Evolutionary conservation across 768 basidiomycete genomes (phyloP), one percentile per base, ranked within the genome.

Genomic region (Harrya chromipes): DNA sequence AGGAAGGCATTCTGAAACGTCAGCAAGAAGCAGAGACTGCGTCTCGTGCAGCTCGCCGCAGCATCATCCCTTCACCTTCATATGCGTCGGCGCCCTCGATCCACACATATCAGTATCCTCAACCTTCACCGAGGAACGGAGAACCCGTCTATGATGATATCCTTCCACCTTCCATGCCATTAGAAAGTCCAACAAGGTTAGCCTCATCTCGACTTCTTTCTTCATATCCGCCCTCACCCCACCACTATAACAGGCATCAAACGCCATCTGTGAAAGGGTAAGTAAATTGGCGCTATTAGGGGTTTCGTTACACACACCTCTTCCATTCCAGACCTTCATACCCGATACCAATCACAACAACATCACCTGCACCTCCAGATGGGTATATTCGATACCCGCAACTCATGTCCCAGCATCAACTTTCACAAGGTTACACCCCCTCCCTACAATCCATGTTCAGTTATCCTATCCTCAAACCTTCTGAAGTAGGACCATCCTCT

Each of bases 331-430:
- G 72, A 3, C 58, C 53, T 31, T 53, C 65, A 49, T 78, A 80
- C 57, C 79, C 79, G 16, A 70, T 77, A 24, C 84, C 85, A 31
- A 72, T 85, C 40, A 88, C 86, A 1, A 88, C 87, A 10, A 84
- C 87, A 26, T 81, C 84, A 4, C 74, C 81, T n/a, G 78, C 83
- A 14, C 72, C 75, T 6, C 72, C 75, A 31, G 68, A 74, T 16
- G 69, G 72, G 14, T 61, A 71, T 17, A 68, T 84, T 46, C 74
- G 74, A 29, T 87, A 87, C 58, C 87, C 87, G 1, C 73, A 79
- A 14, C 77, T 90, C 29, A 91, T 91, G 89, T 82, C 84, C 1
- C 79, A 79, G 48, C 90, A 91, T 50, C 89, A 91, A 65, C 77
- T 81, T 48, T 75, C 70, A 43, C 89, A 91, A 60, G 89, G 89